Percentiles rank a stretch among this genome's conserved stretches.
phyloP scores from a whole-genome alignment of 305 asterid genomes.

The Fraxinus floribunda region DNA sequence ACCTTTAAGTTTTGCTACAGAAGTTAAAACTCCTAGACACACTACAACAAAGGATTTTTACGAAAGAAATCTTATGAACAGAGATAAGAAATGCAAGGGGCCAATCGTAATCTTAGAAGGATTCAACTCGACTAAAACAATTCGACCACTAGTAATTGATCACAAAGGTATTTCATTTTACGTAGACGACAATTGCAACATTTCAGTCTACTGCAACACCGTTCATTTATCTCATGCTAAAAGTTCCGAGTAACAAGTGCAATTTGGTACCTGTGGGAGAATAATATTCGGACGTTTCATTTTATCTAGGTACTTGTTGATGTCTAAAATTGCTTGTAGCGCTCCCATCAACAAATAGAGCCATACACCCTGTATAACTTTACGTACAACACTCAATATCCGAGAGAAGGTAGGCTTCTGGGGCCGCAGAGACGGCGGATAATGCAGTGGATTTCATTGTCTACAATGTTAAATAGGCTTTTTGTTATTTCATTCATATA shows the following conservation, averaged over 20 bases:
- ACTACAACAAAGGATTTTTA: neutral
- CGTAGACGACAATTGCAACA: no score
- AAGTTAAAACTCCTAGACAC: neutral
- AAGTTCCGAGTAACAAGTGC: neutral
- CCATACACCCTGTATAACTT: no score
- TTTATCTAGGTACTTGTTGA: no score
- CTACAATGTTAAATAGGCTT: no score
- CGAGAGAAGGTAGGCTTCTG: no score
- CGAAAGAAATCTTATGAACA: neutral
- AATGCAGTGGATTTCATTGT: no score
- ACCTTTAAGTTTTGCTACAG: neutral
- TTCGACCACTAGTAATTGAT: neutral
- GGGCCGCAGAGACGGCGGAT: no score
- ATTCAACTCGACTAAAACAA: neutral
- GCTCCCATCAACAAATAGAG: neutral
- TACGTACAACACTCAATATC: neutral
- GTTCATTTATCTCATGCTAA: neutral
- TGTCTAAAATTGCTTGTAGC: neutral
- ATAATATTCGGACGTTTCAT: neutral
- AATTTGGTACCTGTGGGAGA: neutral
- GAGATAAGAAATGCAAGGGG: neutral
- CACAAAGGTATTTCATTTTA: neutral
- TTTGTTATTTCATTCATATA: no score
- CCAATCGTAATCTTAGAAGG: neutral
- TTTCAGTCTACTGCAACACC: neutral